Evolutionary conservation across 805 yeast species (phyloP), one percentile per base, ranked within the genome.

Genomic region (Ogataea nakhonphanomensis): DNA sequence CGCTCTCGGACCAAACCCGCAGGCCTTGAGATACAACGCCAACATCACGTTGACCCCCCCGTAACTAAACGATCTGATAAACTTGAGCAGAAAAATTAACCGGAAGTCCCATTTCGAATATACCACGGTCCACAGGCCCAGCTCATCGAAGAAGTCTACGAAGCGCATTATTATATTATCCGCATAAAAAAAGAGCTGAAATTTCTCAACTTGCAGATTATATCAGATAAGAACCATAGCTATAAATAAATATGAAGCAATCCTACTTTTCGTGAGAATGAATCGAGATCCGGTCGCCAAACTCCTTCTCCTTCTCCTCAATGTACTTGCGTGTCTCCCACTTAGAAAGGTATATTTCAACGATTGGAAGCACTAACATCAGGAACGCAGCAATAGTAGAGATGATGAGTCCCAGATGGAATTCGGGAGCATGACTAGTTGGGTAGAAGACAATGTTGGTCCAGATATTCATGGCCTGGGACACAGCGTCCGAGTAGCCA

Each of bases 381-480:
- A 66, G 26, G 22, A 54, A 26, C 1, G 70, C 69, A 1, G 61
- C 70, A 7, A 60, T 53, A 1, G 64, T 47, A 7, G 67, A 60
- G 20, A 60, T 57, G 30, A 64, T 65, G 42, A 64, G 68, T 6
- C 74, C 74, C 8, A 47, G 42, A 31, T 53, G 61, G 57, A 69
- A 69, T 41, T 61, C 44, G 2, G 74, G 74, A 3, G 70, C 65
- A n/a, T 62, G 41, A 8, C 50, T 51, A 0, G 74, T 68, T 7
- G 73, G 73, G 45, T 55, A 69, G 42, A 67, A 66, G 3, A 57
- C 73, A 40, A 69, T 66, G 43, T 67, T 69, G 9, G 73, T 69
- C 69, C 74, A 70, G 35, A 69, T 64, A 39, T 68, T 69, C 57
- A 68, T 65, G 8, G 71, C 70, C 39, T 69, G 71, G 7, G 73